Evolutionary conservation across 306 rosid species (phyloP), one percentile per base, ranked within the genome.

Genomic region (Hippophae tibetana): DNA sequence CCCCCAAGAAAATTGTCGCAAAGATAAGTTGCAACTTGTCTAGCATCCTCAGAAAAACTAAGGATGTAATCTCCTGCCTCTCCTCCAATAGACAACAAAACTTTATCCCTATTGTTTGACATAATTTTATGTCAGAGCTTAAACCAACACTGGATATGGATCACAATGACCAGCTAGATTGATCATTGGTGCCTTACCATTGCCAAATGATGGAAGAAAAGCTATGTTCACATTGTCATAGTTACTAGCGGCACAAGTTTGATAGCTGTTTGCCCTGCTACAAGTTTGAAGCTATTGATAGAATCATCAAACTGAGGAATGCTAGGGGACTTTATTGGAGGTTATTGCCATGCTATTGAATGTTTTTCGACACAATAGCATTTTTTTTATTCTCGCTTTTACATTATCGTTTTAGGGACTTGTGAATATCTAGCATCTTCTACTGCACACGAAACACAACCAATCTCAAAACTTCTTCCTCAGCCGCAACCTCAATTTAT

Each of bases 91-190:
- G 81, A 75, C 43, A 79, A 67, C n/a, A 75, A 10, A 31, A 79
- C 84, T 54, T 74, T 79, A 12, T n/a, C 76, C 80, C 4, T 8
- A 7, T 31, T 31, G 38, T 57, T n/a, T 65, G 67, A 60, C 78
- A 71, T 13, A 13, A 49, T 11, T 6, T 2, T 26, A 76, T 62
- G 31, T 11, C 72, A 0, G 8, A 25, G 54, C 72, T 68, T 3
- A 54, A 25, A 7, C 13, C 44, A n/a, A 42, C 50, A 48, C 74
- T 13, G 63, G 47, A n/a, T 62, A 43, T 3, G 82, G 66, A 2
- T 66, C 10, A 9, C 82, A 81, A 43, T 81, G 86, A 4, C 74
- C 74, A 3, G 83, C 69, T 14, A 82, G 60, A 52, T 79, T 68
- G 66, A 82, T 43, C 23, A 62, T 18, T 5, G 82, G 88, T 1